Base-by-base conservation (phyloP, 164 flowering plant species). In the Macadamia integrifolia region DNA sequence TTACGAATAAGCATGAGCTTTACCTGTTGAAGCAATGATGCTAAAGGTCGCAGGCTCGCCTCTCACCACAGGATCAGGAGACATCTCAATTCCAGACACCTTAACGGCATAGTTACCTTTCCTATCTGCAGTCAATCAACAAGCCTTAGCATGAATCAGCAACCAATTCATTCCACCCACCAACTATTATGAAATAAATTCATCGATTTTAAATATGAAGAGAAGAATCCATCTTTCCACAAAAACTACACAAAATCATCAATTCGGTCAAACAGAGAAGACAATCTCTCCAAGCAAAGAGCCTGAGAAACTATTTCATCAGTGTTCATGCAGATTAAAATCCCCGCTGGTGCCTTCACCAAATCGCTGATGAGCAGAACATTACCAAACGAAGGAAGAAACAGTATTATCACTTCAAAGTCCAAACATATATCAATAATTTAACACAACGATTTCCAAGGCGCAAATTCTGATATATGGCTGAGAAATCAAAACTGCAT, bases 41-140 rank as follows among this genome's bases (percentile, higher is more conserved):
- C 5, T 80, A 83, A 86, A 85, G 61, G 80, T 82, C 14, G 90
- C 83, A 13, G 78, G 73, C 53, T 74, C 11, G 68, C 90, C 87
- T 60, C 84, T 79, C 7, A 61, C 72, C 9, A 88, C 69, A 4
- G 90, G 88, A 65, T 80, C 9, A 1, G 93, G 90, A 5, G 75
- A 58, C 50, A 88, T 85, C n/a, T 82, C 85, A 52, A 88, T 82
- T 29, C 71, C 81, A 1, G 68, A 44, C 0, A 88, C 88, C 74
- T 81, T 79, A 31, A 88, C 86, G 23, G 64, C 80, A 77, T 88
- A 88, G 11, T 79, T 67, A 44, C 67, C 76, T 42, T 78, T 79
- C 64, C 75, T 80, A 71, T 80, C 93, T 88, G 78, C 78, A 76
- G 13, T 3, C 2, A 62, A 60, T 23, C 3, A 30, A 46, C 50